phyloP scores from a whole-genome alignment of 305 asterid genomes.

The Solanum hybrid region DNA sequence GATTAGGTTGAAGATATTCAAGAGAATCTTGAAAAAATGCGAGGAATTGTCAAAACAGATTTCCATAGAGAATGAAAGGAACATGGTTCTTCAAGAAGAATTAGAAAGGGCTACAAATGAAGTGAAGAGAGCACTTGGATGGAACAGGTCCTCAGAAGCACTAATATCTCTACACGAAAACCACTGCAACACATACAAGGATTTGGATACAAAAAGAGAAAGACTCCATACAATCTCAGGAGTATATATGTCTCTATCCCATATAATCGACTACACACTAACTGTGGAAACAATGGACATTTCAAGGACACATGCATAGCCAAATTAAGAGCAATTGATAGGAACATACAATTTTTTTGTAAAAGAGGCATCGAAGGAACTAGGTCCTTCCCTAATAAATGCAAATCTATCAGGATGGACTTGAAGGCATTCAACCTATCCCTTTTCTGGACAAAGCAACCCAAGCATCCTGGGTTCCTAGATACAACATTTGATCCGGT shows the following conservation, averaged over 20 bases:
- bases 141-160: neutral
- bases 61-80: neutral
- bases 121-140: neutral
- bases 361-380: neutral
- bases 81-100: neutral
- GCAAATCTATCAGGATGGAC: neutral
- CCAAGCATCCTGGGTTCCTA: neutral
- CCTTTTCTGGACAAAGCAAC: neutral
- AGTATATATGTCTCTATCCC: neutral
- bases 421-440: neutral
- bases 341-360: neutral
- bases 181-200: neutral
- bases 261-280: neutral
- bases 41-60: neutral
- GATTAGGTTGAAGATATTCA: neutral
- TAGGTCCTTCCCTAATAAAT: neutral
- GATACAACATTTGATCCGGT: neutral
- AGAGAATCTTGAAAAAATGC: neutral
- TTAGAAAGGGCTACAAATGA: neutral
- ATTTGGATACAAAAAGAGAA: neutral
- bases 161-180: neutral
- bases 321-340: neutral
- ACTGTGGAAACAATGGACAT: neutral
- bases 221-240: neutral
- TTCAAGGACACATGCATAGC: neutral